Evolutionary conservation across 2,329 filamentous ascomycete genomes (phyloP), one percentile per base, ranked within the genome.

Genomic region (Colletotrichum lindemuthianum): DNA sequence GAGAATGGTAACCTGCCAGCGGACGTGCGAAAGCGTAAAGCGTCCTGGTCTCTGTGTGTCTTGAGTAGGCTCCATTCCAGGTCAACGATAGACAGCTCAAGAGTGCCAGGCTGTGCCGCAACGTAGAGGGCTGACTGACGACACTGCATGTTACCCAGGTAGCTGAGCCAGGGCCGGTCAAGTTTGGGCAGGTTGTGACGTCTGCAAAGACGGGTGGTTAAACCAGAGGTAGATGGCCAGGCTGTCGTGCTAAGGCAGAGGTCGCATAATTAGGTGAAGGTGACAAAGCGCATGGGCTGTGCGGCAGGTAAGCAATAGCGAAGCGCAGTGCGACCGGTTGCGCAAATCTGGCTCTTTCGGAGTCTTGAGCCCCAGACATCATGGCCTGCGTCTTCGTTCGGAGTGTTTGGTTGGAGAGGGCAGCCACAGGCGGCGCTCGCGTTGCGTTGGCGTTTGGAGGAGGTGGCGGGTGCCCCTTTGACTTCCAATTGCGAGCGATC

Each of bases 271-370:
- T n/a, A 51, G 57, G 39, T 39, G 39, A 50, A 37, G 33, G 55
- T 55, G 32, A 24, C 39, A 50, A 34, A 41, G 52, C 15, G 43
- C 43, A 45, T 45, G n/a, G 24, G 15, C 43, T n/a, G 43, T 15
- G 40, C 51, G n/a, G 61, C 61, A 61, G 41, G 61, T 65, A 45
- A 61, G 51, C 61, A 61, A 61, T 49, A 65, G 34, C 45, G 39
- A 65, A 34, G 58, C 16, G 61, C 45, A 47, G 61, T 65, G 45
- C 45, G 40, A 61, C 61, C 51, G 36, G 45, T 40, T 16, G 51
- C 11, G 9, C 43, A 45, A 4, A 13, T 8, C n/a, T 16, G 15
- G n/a, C 43, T 8, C 24, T 24, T 24, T 24, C 24, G 24, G 24
- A 24, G 24, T 24, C 24, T 24, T 24, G 24, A 24, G 24, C 24